A percentile compares a stretch with the other conserved stretches of the same genome.
Conservation (phyloP, 768 basidiomycete species). For the Hygrocybe punicea region DNA sequence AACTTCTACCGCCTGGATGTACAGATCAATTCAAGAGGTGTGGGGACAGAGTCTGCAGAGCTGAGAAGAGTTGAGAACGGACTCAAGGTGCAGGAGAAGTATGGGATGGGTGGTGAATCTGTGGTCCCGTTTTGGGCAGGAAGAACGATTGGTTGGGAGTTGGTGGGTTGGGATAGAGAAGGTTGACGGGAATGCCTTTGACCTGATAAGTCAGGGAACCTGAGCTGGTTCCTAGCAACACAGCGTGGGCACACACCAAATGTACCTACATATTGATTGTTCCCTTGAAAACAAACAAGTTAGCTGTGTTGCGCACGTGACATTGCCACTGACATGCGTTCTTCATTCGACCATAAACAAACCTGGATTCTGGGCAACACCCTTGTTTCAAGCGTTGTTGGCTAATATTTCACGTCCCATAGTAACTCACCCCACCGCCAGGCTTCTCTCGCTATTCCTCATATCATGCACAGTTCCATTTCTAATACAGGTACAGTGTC, state of each 20-base stretch:
- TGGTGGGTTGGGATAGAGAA: conserved; percentile 25
- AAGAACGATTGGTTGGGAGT: conserved; percentile 72
- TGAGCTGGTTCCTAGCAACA: no score
- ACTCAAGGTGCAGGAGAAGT: conserved; percentile 46
- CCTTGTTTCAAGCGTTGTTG: background rate
- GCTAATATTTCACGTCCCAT: no score
- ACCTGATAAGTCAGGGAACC: no score
- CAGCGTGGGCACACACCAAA: no score
- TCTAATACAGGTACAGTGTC: background rate
- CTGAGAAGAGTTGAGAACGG: conserved; percentile 42
- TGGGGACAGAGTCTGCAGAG: conserved; percentile 29
- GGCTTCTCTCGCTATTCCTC: background rate
- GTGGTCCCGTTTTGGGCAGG: conserved; percentile 90
- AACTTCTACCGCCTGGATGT: conserved; percentile 58
- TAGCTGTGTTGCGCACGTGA: background rate
- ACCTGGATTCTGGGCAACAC: background rate
- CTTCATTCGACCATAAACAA: no score
- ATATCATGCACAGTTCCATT: background rate
- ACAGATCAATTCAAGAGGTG: background rate
- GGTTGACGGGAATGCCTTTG: background rate
- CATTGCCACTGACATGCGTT: background rate
- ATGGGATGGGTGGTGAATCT: conserved; percentile 44
- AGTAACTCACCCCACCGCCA: no score
- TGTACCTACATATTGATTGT: background rate
- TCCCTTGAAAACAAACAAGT: background rate